Base-by-base conservation (phyloP, 2,329 filamentous ascomycete species). In the Apiospora saccharicola region DNA sequence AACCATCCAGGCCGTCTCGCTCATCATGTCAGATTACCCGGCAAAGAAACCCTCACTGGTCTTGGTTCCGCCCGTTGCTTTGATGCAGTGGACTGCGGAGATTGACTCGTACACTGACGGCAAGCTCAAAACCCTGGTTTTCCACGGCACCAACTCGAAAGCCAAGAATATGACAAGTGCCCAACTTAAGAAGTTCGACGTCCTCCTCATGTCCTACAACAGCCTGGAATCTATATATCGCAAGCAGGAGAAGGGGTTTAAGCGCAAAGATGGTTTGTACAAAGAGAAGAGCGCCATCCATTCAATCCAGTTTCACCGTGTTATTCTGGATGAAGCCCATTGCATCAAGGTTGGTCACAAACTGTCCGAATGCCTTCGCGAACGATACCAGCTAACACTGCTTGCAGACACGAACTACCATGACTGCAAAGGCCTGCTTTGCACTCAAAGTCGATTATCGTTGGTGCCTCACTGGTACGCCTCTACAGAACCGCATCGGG, bases 21-120 rank as follows among this genome's bases (percentile, higher is more conserved):
- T 99, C 64, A 95, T 99, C 82, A 98, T 98, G 96, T 98, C 96
- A 0, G 95, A 98, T 80, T 98, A 94, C 78, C 96, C 95, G 4
- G 93, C 91, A 30, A 93, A 92, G 76, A 85, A 92, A 71, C 96
- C 96, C 1, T 93, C 94, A 0, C 86, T 98, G 4, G 95, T 98
- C 1, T 88, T 98, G 46, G 95, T 98, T 0, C 96, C 96, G 0
- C 96, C 96, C 0, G 96, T 98, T 53, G 96, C 96, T 53, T 84
- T 98, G 69, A 97, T 98, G 93, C 96, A 98, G 80, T 98, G 96
- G 96, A 93, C 92, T 76, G 89, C 90, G 7, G 93, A 96, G 82
- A 95, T 96, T 73, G 88, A 90, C 43, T 89, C 90, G 19, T 90
- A 98, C 82, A 98, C 96, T 0, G 91, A 96, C 77, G 94, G 94